Evolutionary conservation across 1,284 basidiomycete genomes (phyloP), one percentile per base, ranked within the genome.

Genomic region (Pseudozyma flocculosa): DNA sequence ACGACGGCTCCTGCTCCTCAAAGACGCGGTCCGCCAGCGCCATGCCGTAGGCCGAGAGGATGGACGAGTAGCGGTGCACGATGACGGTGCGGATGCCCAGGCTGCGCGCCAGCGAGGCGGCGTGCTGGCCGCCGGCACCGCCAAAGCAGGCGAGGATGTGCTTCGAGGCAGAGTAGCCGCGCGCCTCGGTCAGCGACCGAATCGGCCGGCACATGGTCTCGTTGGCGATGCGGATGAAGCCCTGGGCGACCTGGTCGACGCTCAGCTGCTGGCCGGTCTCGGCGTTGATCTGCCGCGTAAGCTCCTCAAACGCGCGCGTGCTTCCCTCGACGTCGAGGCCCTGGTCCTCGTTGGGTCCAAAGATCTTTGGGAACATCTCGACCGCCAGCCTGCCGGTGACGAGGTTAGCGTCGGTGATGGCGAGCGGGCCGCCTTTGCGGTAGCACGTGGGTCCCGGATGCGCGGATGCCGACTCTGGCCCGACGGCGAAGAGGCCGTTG

Each of bases 61-160:
- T 89, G 5, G 87, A 91, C 43, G 87, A 90, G 76, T 89, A 91
- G 48, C 85, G 83, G 79, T 93, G 91, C 40, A 94, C 87, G 23
- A 94, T 80, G 55, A 94, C 87, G 1, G 86, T 89, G 67, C 84
- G 84, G 67, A 94, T 93, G 9, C 88, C 88, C 1, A 94, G 82
- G 24, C 88, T 82, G 22, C 84, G 82, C n/a, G 82, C 90, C 43
- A 94, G 89, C 65, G 90, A 87, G 81, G 90, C 92, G 4, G 89
- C 91, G 67, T 93, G 90, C 72, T 94, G 92, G 0, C 92, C 91
- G 14, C 91, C 91, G 2, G 90, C 90, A 18, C 90, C 90, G 22
- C 90, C 93, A 70, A 96, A 96, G 57, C 87, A 88, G 2, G 90
- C 88, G 4, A 96, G 87, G 85, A 91, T 84, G 74, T 96, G 93